Conservation (phyloP, 2,329 filamentous ascomycete species). For the Orbilia brochopaga region DNA sequence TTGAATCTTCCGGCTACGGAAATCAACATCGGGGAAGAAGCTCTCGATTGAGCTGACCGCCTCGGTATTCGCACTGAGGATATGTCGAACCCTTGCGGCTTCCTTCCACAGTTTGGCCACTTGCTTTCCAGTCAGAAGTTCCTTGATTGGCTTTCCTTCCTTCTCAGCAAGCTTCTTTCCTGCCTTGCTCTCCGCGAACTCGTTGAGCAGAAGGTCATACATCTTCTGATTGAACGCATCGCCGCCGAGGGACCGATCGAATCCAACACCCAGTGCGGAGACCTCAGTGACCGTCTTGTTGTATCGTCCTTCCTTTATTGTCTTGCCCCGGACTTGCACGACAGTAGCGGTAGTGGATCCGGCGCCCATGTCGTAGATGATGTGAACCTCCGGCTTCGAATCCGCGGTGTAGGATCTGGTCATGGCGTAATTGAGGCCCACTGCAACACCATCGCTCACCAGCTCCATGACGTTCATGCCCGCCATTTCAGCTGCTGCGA, state of each 20-base stretch:
- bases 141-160: conserved; percentile 68
- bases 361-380: conserved; percentile 97
- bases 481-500: conserved; percentile 83
- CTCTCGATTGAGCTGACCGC: conserved; percentile 82
- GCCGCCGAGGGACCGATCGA: conserved; percentile 87
- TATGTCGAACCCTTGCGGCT: conserved; percentile 81
- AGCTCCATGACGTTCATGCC: conserved; percentile 84
- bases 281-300: conserved; percentile 98
- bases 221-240: conserved; percentile 88
- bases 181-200: conserved; percentile 46
- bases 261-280: conserved; percentile 82
- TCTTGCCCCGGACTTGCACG: conserved; percentile 84
- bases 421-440: conserved; percentile 94
- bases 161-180: conserved; percentile 47
- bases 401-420: conserved; percentile 77
- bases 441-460: conserved; percentile 86
- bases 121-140: conserved; percentile 75
- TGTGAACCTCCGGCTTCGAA: conserved; percentile 78
- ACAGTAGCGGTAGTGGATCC: conserved; percentile 91
- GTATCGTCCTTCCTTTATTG: conserved; percentile 89
- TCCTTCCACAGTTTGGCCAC: conserved; percentile 93
- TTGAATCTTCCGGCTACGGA: conserved; percentile 74
- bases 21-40: conserved; percentile 88
- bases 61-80: conserved; percentile 90
- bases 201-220: conserved; percentile 78